Evolutionary conservation across 169 alveolate species (phyloP), one percentile per base, ranked within the genome.

Genomic region (Prorocentrum cordatum): DNA sequence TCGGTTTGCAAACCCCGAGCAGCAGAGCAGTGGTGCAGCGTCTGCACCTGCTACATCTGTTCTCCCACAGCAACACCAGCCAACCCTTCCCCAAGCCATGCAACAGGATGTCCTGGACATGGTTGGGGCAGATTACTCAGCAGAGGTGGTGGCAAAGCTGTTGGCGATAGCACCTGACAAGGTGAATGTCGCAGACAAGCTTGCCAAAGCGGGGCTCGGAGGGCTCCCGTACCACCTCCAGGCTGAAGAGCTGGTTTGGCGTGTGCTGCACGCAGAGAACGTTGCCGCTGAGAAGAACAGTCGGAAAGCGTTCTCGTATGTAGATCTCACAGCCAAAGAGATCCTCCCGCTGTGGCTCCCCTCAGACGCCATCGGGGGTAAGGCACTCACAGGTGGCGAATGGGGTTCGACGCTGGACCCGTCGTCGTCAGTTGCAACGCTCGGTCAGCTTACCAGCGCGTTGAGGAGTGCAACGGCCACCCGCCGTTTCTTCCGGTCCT

Each of bases 301-400:
- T 32, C 50, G 58, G 0, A 31, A 16, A 54, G 32, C 82, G 29
- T 39, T 70, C 62, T n/a, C 38, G 16, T 70, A 36, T 24, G 42
- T 70, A 2, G 82, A 70, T 16, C 62, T 70, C 20, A 70, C 82
- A 9, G 12, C 54, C 42, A 36, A 70, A 70, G 82, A 38, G 3
- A n/a, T 27, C 4, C 62, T 70, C 2, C 82, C 82, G 9, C 5
- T 70, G 33, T 70, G 82, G 82, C 35, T 70, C 36, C 32, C 82
- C 2, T 22, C 82, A 9, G 82, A 70, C 38, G 27, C 33, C 5
- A 29, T 70, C 10, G 82, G 82, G 2, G 82, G 82, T 3, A 36
- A 39, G n/a, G 24, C 10, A 3, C 29, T 18, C 12, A 0, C 38
- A n/a, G 62, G 33, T 16, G 82, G 31, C 38, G 82, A 70, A 3